A percentile compares a stretch with the other conserved stretches of the same genome.
These are phyloP conservation scores for Debaryomyces maramus DNA, from an alignment of 805 yeast species.

Conservation along the genomic window DNA sequence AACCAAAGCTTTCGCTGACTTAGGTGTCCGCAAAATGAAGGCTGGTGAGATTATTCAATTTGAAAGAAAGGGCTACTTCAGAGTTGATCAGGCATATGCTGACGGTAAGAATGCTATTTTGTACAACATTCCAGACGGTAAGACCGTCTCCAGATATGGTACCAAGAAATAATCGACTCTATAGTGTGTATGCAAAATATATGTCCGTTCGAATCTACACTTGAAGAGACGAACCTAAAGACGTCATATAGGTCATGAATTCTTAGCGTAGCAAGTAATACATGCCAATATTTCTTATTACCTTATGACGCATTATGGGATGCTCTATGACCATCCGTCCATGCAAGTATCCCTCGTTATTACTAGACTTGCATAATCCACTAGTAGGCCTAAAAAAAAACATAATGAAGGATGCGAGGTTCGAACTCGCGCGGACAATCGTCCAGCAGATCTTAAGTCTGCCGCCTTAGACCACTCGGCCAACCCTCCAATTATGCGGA, in stretches of 20 bases:
- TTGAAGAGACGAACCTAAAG: no score
- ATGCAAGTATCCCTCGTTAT: no score
- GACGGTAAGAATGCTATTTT: slow-evolving; percentile 69
- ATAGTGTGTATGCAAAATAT: background rate
- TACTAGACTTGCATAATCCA: no score
- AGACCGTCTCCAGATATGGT: slow-evolving; percentile 42
- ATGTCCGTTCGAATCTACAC: no score
- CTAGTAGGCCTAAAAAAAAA: no score
- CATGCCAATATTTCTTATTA: no score
- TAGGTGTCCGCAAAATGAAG: slow-evolving; percentile 72
- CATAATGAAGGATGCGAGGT: slow-evolving; percentile 51
- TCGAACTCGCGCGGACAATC: slow-evolving; percentile 53
- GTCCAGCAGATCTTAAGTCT: slow-evolving; percentile 52
- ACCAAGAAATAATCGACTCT: slow-evolving; percentile 29
- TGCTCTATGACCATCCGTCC: no score
- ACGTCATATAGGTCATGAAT: no score
- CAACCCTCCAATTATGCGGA: slow-evolving; percentile 47
- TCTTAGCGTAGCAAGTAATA: no score
- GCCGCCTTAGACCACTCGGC: slow-evolving; percentile 56
- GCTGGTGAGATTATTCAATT: slow-evolving; percentile 89
- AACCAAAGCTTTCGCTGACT: slow-evolving; percentile 74
- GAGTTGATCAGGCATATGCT: slow-evolving; percentile 62
- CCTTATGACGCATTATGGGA: no score
- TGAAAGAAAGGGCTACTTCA: slow-evolving; percentile 95
- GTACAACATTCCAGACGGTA: slow-evolving; percentile 96